phyloP scores from a whole-genome alignment of 345 rosid genomes.

The Gossypium herbaceum region DNA sequence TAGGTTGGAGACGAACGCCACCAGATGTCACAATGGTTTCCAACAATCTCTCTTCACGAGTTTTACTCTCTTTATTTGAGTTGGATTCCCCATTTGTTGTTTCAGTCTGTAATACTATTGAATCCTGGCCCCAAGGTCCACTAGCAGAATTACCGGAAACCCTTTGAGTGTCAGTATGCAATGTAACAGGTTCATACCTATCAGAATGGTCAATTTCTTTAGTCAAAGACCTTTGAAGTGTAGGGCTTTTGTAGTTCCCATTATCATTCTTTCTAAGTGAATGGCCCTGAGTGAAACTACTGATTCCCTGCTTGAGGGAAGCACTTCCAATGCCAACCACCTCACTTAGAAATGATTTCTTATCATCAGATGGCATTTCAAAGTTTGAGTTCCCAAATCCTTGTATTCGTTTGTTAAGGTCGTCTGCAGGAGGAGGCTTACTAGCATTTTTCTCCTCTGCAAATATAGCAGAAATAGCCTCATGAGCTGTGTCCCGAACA shows the following conservation, averaged over 20 bases:
- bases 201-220: constrained; percentile 56
- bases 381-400: constrained; percentile 93
- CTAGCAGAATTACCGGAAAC: constrained; percentile 37
- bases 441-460: constrained; percentile 55
- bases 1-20: constrained; percentile 92
- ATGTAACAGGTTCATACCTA: constrained; percentile 66
- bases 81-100: constrained; percentile 42
- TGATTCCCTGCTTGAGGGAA: constrained; percentile 86
- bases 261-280: constrained; percentile 58
- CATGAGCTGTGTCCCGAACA: constrained; percentile 86
- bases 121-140: constrained; percentile 64
- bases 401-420: constrained; percentile 67
- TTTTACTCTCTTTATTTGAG: constrained; percentile 54
- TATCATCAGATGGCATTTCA: constrained; percentile 73
- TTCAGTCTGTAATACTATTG: constrained; percentile 35
- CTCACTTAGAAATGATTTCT: constrained; percentile 84
- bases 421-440: constrained; percentile 58
- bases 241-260: constrained; percentile 80
- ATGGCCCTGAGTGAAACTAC: constrained; percentile 68
- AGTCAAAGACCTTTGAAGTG: constrained; percentile 82
- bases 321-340: constrained; percentile 96
- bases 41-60: constrained; percentile 81
- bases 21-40: constrained; percentile 93
- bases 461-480: constrained; percentile 74
- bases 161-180: constrained; percentile 44